A percentile compares a stretch with the other conserved stretches of the same genome.
Evolutionary conservation across 2,329 filamentous ascomycete genomes (phyloP).

Genomic region (Pseudogymnoascus sp.): DNA sequence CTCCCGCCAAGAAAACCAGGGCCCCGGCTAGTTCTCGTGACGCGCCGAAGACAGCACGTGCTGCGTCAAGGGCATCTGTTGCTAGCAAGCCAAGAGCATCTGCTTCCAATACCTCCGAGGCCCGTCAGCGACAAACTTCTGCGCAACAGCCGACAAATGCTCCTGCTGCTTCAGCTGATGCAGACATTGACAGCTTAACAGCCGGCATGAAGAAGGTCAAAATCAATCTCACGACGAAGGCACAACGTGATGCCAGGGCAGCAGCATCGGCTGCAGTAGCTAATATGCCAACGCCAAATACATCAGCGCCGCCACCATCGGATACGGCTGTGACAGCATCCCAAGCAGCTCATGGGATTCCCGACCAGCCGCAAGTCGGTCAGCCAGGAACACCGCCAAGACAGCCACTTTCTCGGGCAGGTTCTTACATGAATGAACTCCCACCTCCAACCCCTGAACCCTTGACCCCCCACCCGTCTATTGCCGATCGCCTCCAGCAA

Average conservation of each 20-base stretch:
- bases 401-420: background rate
- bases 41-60: constrained; percentile 26
- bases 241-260: constrained; percentile 47
- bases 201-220: constrained; percentile 54
- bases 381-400: background rate
- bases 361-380: background rate
- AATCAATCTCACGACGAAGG: constrained; percentile 49
- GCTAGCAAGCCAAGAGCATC: background rate
- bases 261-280: constrained; percentile 20
- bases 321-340: constrained; percentile 9
- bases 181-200: constrained; percentile 46
- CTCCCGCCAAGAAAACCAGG: constrained; percentile 50
- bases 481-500: constrained; percentile 13
- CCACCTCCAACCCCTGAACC: background rate
- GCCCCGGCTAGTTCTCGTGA: constrained; percentile 35
- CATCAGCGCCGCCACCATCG: constrained; percentile 7
- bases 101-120: background rate
- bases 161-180: background rate
- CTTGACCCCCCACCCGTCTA: constrained; percentile 7
- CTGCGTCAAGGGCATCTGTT: background rate
- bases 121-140: constrained; percentile 1
- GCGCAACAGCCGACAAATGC: background rate
- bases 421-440: constrained; percentile 1
- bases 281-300: constrained; percentile 13
- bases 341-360: constrained; percentile 7